Percentiles rank a stretch among this genome's conserved stretches.
Conservation (phyloP, 1,139 yeast species). For the Yamadazyma conglobata region DNA sequence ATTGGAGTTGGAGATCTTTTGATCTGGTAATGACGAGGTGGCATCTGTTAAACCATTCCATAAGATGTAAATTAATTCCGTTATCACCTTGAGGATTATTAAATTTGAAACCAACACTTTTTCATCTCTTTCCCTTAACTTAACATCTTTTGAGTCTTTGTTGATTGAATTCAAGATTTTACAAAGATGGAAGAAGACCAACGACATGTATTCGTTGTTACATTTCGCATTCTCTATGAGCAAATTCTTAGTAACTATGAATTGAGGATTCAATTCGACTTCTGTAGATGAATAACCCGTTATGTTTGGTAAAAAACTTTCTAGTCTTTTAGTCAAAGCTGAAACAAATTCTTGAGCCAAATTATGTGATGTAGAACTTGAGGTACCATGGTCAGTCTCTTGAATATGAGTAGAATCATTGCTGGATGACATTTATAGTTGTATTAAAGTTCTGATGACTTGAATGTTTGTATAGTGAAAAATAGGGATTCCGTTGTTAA, state of each 20-base stretch:
- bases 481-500: no score
- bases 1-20: constrained; percentile 7
- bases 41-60: constrained; percentile 21
- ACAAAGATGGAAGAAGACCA: constrained; percentile 16
- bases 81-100: constrained; percentile 30
- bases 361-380: neutral
- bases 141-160: constrained; percentile 24
- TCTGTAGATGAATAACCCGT: constrained; percentile 43
- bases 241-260: constrained; percentile 28
- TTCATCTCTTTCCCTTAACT: constrained; percentile 31
- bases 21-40: neutral
- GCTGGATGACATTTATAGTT: no score
- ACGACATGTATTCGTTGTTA: neutral
- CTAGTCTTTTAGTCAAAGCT: constrained; percentile 26
- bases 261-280: constrained; percentile 44
- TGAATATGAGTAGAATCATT: no score
- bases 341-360: constrained; percentile 17
- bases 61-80: constrained; percentile 25
- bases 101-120: constrained; percentile 32
- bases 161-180: constrained; percentile 21
- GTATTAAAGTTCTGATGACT: no score
- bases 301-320: constrained; percentile 35
- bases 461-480: no score
- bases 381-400: no score
- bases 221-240: constrained; percentile 22